These are phyloP conservation scores for Linum trigynum DNA, from an alignment of 345 rosid species.

Conservation along the genomic window DNA sequence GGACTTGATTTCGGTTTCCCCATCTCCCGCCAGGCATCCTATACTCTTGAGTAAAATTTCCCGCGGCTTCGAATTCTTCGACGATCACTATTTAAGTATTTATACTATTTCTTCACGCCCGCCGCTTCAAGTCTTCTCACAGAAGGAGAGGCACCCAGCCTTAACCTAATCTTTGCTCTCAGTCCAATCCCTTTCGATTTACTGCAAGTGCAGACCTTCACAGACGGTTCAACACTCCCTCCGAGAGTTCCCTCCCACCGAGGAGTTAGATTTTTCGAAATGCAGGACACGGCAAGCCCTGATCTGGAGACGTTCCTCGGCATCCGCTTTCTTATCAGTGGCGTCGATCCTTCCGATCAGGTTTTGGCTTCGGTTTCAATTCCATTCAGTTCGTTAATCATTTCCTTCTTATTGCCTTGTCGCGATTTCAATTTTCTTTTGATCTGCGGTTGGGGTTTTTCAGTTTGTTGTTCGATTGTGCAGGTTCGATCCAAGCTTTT, in stretches of 20 bases:
- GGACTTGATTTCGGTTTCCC: too few relatives aligned
- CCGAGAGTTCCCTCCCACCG: conserved; percentile 16
- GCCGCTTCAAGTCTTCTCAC: neutral
- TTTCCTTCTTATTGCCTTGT: neutral
- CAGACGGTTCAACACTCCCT: conserved; percentile 14
- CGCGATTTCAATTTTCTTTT: neutral
- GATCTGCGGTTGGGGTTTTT: neutral
- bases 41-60: too few relatives aligned
- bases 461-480: neutral
- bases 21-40: too few relatives aligned
- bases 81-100: too few relatives aligned
- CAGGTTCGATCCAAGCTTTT: conserved; percentile 68
- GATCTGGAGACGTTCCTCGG: conserved; percentile 45
- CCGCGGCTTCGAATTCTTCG: too few relatives aligned
- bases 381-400: neutral
- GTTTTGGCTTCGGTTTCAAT: conserved; percentile 15
- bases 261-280: conserved; percentile 4
- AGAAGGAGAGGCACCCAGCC: too few relatives aligned
- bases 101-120: neutral
- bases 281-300: conserved; percentile 23
- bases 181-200: neutral
- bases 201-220: neutral
- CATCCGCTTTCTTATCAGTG: conserved; percentile 56
- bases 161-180: neutral
- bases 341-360: conserved; percentile 43